Evolutionary conservation across 306 rosid genomes (phyloP), one percentile per base, ranked within the genome.

Genomic region (Castanospermum australe): DNA sequence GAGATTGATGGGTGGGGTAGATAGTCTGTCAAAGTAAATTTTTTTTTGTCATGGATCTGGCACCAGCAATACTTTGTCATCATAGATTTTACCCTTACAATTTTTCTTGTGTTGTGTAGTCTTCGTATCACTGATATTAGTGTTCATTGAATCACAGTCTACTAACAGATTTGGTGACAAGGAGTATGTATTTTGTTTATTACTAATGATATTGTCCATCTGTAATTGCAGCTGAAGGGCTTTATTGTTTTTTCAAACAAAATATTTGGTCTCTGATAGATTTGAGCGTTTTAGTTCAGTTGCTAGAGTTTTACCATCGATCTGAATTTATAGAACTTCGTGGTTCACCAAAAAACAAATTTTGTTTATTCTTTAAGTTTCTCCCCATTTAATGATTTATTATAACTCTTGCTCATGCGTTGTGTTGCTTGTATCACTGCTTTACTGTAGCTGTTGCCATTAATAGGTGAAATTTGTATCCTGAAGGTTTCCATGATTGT

Each of bases 1-100:
- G 91, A 86, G 97, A 92, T 21, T 91, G 81, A 84, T 72, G 67
- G 57, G 25, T 62, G 73, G 18, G 73, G 18, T 35, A 51, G 39
- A 80, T 22, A 71, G 65, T 9, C 9, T 18, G 24, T 69, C 28
- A 20, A 63, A 38, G 50, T 81, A 71, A 55, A n/a, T n/a, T n/a
- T n/a, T n/a, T n/a, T n/a, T n/a, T 68, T 48, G 52, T 76, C 80
- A 63, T 63, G 71, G 45, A 35, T 56, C 20, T 20, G 61, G 65
- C 68, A 79, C 70, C 63, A 55, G 28, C 15, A 42, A 45, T 13
- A 50, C 55, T 68, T 25, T 5, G 41, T 33, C 65, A 54, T 71
- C 76, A 57, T 77, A 71, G 76, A 33, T 56, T 55, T 77, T 72
- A 33, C 61, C 38, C 76, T 67, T 51, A 35, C 28, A 15, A 15